Conservation (phyloP, 768 basidiomycete species). For the Mycena indigotica region DNA sequence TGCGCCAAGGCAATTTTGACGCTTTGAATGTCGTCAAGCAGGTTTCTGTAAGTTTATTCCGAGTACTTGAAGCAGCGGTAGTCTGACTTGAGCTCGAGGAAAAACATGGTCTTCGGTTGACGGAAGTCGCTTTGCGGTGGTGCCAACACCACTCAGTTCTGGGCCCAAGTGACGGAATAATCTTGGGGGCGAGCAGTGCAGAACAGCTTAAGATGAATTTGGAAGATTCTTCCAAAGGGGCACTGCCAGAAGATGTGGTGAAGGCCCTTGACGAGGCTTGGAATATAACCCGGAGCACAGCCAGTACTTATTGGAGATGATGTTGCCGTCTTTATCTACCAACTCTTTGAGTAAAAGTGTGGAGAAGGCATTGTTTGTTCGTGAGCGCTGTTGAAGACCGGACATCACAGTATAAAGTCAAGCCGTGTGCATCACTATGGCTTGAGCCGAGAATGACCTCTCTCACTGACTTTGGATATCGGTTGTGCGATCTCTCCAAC, state of each 20-base stretch:
- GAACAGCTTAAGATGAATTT: conserved; percentile 48
- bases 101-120: conserved; percentile 44
- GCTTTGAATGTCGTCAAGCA: conserved; percentile 43
- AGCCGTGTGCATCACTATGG: no score
- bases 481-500: conserved; percentile 37
- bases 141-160: conserved; percentile 52
- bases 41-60: conserved; percentile 37
- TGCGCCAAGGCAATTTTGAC: conserved; percentile 44
- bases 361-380: no score
- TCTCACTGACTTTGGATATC: conserved; percentile 37
- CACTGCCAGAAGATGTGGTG: conserved; percentile 54
- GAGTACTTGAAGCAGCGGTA: background rate
- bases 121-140: conserved; percentile 56
- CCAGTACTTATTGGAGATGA: conserved; percentile 41
- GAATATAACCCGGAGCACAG: conserved; percentile 37
- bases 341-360: no score
- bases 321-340: background rate
- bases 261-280: conserved; percentile 53
- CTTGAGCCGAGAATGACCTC: no score
- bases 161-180: conserved; percentile 44
- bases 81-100: conserved; percentile 36
- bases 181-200: conserved; percentile 51
- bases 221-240: conserved; percentile 51
- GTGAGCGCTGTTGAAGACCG: no score
- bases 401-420: no score